These are phyloP conservation scores for Termitomyces titanicus DNA, from an alignment of 768 basidiomycete genomes.

Conservation along the genomic window DNA sequence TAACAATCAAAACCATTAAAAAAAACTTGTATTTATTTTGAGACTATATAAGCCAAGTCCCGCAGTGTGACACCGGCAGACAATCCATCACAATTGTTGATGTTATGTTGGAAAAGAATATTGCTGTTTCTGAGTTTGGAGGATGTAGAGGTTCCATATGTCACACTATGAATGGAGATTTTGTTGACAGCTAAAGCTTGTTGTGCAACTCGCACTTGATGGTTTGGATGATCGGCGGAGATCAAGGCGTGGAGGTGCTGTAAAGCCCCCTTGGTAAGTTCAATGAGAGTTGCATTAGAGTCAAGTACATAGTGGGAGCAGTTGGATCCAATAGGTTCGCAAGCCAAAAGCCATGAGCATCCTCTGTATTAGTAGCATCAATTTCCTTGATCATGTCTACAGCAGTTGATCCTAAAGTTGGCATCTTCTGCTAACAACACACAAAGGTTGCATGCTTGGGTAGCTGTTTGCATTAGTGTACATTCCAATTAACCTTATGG, in stretches of 20 bases:
- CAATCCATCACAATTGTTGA: too few relatives aligned
- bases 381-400: slow-evolving; percentile 1
- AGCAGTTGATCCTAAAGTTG: background rate
- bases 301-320: background rate
- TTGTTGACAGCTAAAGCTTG: slow-evolving; percentile 1
- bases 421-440: slow-evolving; percentile 9
- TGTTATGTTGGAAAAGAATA: background rate
- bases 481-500: slow-evolving; percentile 9
- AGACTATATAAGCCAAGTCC: too few relatives aligned
- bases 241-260: background rate
- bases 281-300: background rate
- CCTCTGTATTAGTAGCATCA: slow-evolving; percentile 4
- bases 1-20: too few relatives aligned
- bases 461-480: slow-evolving; percentile 7
- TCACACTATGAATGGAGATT: slow-evolving; percentile 1
- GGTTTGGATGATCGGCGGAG: too few relatives aligned
- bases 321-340: slow-evolving; percentile 4
- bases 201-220: background rate
- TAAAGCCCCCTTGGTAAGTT: background rate
- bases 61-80: too few relatives aligned
- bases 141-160: slow-evolving; percentile 3
- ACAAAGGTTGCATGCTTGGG: slow-evolving; percentile 7
- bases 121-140: slow-evolving; percentile 4
- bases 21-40: too few relatives aligned
- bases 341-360: slow-evolving; percentile 8